Conservation (phyloP, 805 yeast species). For the Saccharomyces paradoxus region DNA sequence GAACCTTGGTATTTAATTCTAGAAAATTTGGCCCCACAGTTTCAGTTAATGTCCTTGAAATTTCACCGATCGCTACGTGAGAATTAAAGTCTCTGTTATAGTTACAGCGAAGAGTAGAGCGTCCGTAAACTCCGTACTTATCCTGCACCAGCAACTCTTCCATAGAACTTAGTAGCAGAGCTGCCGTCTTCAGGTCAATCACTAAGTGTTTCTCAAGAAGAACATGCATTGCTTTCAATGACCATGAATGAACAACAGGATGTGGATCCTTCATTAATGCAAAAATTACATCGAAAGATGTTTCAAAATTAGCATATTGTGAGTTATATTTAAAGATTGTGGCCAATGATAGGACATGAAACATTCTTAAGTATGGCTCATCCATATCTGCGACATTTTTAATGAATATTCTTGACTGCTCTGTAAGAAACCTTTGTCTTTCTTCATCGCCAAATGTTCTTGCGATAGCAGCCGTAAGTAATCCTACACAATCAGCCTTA, state of each 20-base stretch:
- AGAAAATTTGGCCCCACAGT: constrained; percentile 51
- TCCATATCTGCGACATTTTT: constrained; percentile 58
- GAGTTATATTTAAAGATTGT: constrained; percentile 38
- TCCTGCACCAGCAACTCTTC: constrained; percentile 38
- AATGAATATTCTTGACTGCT: constrained; percentile 45
- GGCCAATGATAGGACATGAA: constrained; percentile 43
- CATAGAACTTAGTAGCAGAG: constrained; percentile 36
- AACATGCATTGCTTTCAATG: constrained; percentile 50
- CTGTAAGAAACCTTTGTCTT: constrained; percentile 20
- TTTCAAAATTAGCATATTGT: constrained; percentile 31
- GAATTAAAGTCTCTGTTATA: constrained; percentile 43
- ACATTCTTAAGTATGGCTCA: constrained; percentile 58
- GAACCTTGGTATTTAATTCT: constrained; percentile 26
- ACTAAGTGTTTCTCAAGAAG: constrained; percentile 49
- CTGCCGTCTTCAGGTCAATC: constrained; percentile 37
- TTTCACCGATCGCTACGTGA: constrained; percentile 35
- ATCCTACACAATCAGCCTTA: constrained; percentile 53
- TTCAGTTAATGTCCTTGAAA: constrained; percentile 39
- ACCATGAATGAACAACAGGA: constrained; percentile 71
- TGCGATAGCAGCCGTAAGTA: constrained; percentile 34
- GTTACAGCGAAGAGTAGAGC: constrained; percentile 40
- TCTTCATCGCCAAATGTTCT: constrained; percentile 7
- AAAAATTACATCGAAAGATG: constrained; percentile 47
- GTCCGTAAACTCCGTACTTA: constrained; percentile 40
- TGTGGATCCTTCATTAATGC: constrained; percentile 72